Base-by-base conservation (phyloP, 768 basidiomycete species). In the Leucosporidium scottii region DNA sequence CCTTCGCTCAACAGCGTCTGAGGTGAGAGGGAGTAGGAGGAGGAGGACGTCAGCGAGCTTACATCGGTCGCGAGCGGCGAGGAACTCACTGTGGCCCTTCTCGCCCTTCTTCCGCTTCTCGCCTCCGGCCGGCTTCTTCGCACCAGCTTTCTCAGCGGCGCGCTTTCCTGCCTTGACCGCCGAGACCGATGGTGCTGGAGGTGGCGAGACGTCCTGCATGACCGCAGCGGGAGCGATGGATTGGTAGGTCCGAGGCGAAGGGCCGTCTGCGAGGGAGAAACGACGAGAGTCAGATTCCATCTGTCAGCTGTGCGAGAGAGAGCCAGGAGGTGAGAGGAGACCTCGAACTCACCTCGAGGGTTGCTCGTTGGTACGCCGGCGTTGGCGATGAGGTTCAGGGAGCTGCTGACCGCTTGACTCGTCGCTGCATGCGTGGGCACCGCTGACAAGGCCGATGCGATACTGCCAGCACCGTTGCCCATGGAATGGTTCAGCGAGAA, bases 1-100 rank as follows among this genome's bases (percentile, higher is more conserved):
- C 59, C 65, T 70, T 51, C 68, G 71, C 64, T 73, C 71, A 60
- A 74, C 74, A 21, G 69, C 74, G 50, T 73, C 65, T 66, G 55
- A 4, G 4, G 34, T 34, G 4, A 34, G n/a, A n/a, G n/a, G n/a
- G n/a, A n/a, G 27, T 21, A 51, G 51, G 8, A 2, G 9, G 20
- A 13, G 25, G 50, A 23, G 2, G 4, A 28, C 21, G 47, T 50
- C 36, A 36, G 47, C 28, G 23, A 17, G 13, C 17, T 44, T 7
- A 23, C 9, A 27, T 5, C 27, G 12, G 23, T 15, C 13, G 21
- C 28, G 44, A 54, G 23, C 8, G 34, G 36, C 17, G 49, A 12
- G 30, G 8, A 65, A 36, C 66, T 49, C 47, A 71, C 67, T 72
- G 67, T 72, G 67, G 2, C 67, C 70, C 15, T 61, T 25, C 4